phyloP scores from a whole-genome alignment of 2,329 filamentous ascomycete species.

The Aureobasidium sp. region DNA sequence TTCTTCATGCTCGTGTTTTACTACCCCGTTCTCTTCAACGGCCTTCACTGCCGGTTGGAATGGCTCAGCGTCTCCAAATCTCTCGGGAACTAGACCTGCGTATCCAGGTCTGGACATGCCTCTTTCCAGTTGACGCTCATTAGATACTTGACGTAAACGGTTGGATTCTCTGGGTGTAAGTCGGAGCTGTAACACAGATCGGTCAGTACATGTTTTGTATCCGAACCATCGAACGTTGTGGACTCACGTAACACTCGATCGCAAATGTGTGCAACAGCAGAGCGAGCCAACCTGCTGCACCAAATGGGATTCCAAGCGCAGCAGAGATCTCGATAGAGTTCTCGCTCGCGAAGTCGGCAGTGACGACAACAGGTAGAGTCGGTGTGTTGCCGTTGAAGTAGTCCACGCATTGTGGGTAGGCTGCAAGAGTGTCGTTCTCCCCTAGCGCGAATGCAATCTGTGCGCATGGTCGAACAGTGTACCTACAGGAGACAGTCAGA shows the following conservation, averaged over 20 bases:
- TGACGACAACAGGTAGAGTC: background rate
- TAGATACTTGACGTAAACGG: conserved; percentile 47
- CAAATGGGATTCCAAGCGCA: conserved; percentile 41
- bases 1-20: background rate
- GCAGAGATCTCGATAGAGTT: conserved; percentile 31
- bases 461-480: conserved; percentile 37
- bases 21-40: no score
- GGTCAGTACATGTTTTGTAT: background rate
- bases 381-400: background rate
- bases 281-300: conserved; percentile 45
- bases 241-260: conserved; percentile 20
- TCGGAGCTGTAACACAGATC: conserved; percentile 31
- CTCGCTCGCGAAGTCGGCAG: conserved; percentile 10
- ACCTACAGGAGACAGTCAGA: conserved; percentile 21
- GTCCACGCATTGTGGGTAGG: background rate
- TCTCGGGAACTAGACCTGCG: conserved; percentile 38
- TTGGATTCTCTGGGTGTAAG: conserved; percentile 47
- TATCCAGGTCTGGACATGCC: conserved; percentile 43
- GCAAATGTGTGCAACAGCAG: conserved; percentile 42
- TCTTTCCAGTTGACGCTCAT: conserved; percentile 46
- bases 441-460: conserved; percentile 22
- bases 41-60: background rate
- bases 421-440: background rate
- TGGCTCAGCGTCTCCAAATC: conserved; percentile 21
- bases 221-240: no score